Evolutionary conservation across 331 rosid species (phyloP), one percentile per base, ranked within the genome.

Genomic region (Dryas integrifolia): DNA sequence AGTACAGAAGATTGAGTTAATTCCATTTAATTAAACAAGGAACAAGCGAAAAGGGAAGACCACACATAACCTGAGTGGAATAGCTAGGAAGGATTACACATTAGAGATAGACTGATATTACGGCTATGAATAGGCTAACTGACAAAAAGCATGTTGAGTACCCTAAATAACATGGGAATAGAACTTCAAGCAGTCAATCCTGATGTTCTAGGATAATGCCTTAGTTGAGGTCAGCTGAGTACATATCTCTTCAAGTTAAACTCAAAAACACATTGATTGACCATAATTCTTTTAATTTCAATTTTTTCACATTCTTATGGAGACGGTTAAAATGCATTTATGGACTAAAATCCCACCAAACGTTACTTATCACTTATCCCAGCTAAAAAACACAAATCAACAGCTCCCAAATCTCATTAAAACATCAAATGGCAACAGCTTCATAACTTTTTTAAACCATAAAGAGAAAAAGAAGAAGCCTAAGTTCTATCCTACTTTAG

Each of bases 331-430:
- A 30, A 38, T 59, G 43, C 16, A 30, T 14, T 9, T 12, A 30
- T 13, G 69, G 53, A 44, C 53, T 44, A 7, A 46, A 46, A 44
- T 10, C 24, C 67, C 35, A 58, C 21, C 10, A 45, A 55, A 10
- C 11, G 51, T 57, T 43, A 15, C 67, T 14, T 44, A 57, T 26
- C 3, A 44, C 45, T 26, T 26, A 0, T 30, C 47, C 57, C 46
- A 24, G 66, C 55, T 15, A 57, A 44, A 58, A 39, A 30, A 58
- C 75, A 56, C 67, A 43, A 63, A 40, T 40, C 49, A 35, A 59
- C 9, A 13, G 16, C 45, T 38, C 14, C 44, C 6, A 59, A 59
- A 24, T 38, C 18, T 38, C 65, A 59, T 7, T 43, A 11, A 55
- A 1, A 64, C 9, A 70, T 8, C 16, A 39, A 52, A 45, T n/a